phyloP scores from a whole-genome alignment of 148 eudicot species.

The Chenopodium formosanum region DNA sequence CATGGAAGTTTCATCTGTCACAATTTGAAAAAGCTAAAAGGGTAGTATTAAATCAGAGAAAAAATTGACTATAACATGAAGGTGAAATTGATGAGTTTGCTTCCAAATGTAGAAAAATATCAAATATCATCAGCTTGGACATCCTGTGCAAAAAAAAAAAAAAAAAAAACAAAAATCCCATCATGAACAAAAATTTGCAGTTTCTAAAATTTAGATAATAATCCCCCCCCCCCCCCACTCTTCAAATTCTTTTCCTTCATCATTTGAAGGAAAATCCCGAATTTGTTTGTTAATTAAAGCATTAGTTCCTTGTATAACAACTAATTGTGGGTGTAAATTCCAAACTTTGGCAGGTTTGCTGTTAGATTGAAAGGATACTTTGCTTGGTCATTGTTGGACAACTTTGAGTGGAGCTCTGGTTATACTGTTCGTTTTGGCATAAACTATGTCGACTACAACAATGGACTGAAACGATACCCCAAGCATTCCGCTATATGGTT shows the following conservation, averaged over 20 bases:
- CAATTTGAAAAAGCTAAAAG: not conserved
- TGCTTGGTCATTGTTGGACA: constrained; percentile 49
- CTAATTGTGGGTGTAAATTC: not conserved
- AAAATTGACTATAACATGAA: not conserved
- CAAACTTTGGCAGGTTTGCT: constrained; percentile 22
- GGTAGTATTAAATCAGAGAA: no score
- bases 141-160: not conserved
- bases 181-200: not conserved
- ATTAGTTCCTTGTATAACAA: not conserved
- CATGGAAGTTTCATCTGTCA: not conserved
- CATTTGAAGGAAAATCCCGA: not conserved
- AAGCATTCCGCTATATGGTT: constrained; percentile 43
- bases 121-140: not conserved
- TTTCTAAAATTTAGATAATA: not conserved
- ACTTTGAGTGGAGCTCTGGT: constrained; percentile 39
- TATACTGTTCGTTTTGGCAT: constrained; percentile 42
- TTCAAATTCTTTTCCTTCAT: not conserved
- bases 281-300: not conserved
- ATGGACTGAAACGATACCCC: constrained; percentile 35
- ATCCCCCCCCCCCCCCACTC: not conserved
- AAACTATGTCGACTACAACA: constrained; percentile 33
- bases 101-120: not conserved
- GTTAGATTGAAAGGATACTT: constrained; percentile 38
- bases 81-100: not conserved
- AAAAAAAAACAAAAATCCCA: no score